phyloP scores from a whole-genome alignment of 1,139 yeast genomes.

The Suhomyces taliae region DNA sequence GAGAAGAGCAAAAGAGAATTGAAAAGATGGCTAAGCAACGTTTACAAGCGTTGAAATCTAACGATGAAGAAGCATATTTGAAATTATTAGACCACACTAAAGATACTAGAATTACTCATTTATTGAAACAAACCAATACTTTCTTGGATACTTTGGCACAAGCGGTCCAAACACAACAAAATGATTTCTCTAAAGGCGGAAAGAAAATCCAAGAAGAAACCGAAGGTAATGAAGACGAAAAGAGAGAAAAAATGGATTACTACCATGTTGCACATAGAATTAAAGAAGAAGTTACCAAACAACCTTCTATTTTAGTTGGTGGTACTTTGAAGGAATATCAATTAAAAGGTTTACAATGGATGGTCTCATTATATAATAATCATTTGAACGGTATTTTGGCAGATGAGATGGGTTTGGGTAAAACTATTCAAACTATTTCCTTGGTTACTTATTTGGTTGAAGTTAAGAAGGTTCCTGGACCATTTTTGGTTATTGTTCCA shows the following conservation, averaged over 20 bases:
- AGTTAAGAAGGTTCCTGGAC: slow-evolving; percentile 62
- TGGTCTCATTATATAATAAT: slow-evolving; percentile 92
- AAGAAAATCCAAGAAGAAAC: slow-evolving; percentile 23
- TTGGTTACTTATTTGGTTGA: slow-evolving; percentile 74
- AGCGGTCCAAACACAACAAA: slow-evolving; percentile 75
- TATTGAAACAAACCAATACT: slow-evolving; percentile 72
- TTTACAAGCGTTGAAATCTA: slow-evolving; percentile 80
- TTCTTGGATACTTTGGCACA: slow-evolving; percentile 75
- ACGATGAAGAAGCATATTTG: slow-evolving; percentile 83
- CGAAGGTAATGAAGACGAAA: slow-evolving; percentile 41
- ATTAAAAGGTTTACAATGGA: slow-evolving; percentile 93
- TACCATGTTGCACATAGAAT: slow-evolving; percentile 78
- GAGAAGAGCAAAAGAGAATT: slow-evolving; percentile 71
- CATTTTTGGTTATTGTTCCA: slow-evolving; percentile 79
- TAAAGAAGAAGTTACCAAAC: slow-evolving; percentile 62
- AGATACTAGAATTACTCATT: slow-evolving; percentile 80
- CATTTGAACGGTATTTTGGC: slow-evolving; percentile 94
- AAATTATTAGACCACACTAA: slow-evolving; percentile 79
- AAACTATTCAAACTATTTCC: slow-evolving; percentile 83
- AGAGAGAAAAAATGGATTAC: slow-evolving; percentile 65
- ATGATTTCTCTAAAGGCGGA: slow-evolving; percentile 25
- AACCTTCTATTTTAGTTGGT: slow-evolving; percentile 72
- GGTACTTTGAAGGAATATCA: slow-evolving; percentile 93
- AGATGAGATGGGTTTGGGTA: slow-evolving; percentile 92
- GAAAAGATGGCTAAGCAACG: slow-evolving; percentile 82